These are phyloP conservation scores for Myxozyma sirexii DNA, from an alignment of 805 yeast genomes.

Conservation along the genomic window DNA sequence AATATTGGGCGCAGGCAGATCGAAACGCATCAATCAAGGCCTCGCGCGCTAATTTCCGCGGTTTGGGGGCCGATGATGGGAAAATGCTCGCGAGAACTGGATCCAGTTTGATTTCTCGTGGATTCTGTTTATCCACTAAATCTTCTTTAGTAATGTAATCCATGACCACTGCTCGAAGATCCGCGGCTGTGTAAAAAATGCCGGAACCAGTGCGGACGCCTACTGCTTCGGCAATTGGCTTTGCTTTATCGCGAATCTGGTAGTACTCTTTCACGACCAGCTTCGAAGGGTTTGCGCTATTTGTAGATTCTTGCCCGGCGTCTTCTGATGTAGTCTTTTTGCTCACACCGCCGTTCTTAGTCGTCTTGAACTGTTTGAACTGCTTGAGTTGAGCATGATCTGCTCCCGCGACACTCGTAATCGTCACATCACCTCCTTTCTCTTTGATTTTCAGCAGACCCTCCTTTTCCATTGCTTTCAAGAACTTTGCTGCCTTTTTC, in stretches of 20 bases:
- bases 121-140: conserved; percentile 56
- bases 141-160: conserved; percentile 58
- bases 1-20: conserved; percentile 49
- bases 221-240: conserved; percentile 52
- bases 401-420: conserved; percentile 54
- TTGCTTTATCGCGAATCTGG: conserved; percentile 48
- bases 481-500: conserved; percentile 84
- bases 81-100: conserved; percentile 45
- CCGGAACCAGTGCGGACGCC: conserved; percentile 46
- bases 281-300: conserved; percentile 1
- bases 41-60: conserved; percentile 43
- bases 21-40: conserved; percentile 48
- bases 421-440: conserved; percentile 75
- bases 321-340: conserved; percentile 22
- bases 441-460: conserved; percentile 74
- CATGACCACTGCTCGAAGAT: conserved; percentile 56
- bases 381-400: conserved; percentile 54
- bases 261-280: conserved; percentile 17
- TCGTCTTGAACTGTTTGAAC: conserved; percentile 63
- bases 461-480: conserved; percentile 83
- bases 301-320: background rate
- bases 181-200: conserved; percentile 54
- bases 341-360: conserved; percentile 11
- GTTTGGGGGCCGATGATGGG: conserved; percentile 1
- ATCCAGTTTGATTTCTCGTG: conserved; percentile 59